A percentile compares a stretch with the other conserved stretches of the same genome.
phyloP scores from a whole-genome alignment of 169 alveolate species.

The Toxoplasma gondii region DNA sequence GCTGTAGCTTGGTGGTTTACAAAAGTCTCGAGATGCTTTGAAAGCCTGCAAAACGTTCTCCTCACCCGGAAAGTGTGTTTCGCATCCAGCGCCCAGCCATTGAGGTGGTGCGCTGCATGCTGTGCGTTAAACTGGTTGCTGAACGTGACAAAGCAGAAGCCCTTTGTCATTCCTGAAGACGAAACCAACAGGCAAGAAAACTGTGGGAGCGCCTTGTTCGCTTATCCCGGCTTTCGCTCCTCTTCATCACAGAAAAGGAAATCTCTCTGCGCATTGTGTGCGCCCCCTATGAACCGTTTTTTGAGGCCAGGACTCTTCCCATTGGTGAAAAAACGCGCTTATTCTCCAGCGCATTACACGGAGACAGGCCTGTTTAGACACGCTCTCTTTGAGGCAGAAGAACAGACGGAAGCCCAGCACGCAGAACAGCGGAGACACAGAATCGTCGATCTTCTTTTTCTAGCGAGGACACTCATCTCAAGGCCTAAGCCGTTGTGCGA shows the following conservation, averaged over 20 bases:
- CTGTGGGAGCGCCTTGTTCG: neutral
- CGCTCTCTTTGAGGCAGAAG: neutral
- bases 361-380: neutral
- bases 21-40: too few relatives aligned
- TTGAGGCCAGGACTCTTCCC: neutral
- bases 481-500: too few relatives aligned
- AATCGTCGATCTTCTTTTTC: too few relatives aligned
- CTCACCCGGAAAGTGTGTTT: conserved; percentile 73
- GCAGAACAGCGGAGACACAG: too few relatives aligned
- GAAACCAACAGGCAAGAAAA: neutral
- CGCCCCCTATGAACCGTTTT: neutral
- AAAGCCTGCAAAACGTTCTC: too few relatives aligned
- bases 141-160: conserved; percentile 84
- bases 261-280: neutral
- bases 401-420: too few relatives aligned
- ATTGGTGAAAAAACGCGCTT: neutral
- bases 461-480: too few relatives aligned
- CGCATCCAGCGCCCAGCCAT: conserved; percentile 75
- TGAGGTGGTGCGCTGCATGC: conserved; percentile 73
- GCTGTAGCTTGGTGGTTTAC: too few relatives aligned
- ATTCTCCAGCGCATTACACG: neutral
- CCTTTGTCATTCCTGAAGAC: conserved; percentile 71
- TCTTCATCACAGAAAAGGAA: neutral
- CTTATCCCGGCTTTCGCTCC: neutral
- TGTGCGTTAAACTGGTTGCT: conserved; percentile 80